phyloP scores from a whole-genome alignment of 371 early-diverging fungal genomes.

The Nosema bombycis region DNA sequence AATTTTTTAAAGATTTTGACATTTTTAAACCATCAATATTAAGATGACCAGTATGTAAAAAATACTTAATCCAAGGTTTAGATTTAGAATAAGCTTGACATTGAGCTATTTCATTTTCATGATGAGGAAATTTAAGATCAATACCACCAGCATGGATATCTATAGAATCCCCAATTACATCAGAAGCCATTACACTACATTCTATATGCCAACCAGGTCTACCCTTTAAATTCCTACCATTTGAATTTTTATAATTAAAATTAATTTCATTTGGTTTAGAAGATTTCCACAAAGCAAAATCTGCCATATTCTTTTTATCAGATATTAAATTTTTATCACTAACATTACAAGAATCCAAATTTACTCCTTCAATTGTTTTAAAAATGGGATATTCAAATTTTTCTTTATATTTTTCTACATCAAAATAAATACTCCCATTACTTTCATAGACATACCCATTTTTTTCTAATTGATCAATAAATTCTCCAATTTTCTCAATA shows the following conservation, averaged over 20 bases:
- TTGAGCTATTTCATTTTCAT: constrained; percentile 97
- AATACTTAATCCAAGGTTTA: constrained; percentile 91
- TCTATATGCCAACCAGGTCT: constrained; percentile 99
- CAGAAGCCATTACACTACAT: constrained; percentile 95
- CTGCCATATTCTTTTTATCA: constrained; percentile 70
- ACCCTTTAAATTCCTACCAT: constrained; percentile 57
- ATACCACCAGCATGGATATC: constrained; percentile 97
- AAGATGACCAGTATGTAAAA: constrained; percentile 92
- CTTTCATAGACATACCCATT: constrained; percentile 83
- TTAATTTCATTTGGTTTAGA: constrained; percentile 89
- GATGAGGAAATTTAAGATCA: constrained; percentile 97
- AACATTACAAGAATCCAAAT: constrained; percentile 8
- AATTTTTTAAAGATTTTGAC: constrained; percentile 98
- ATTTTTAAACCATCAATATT: constrained; percentile 95
- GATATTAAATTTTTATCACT: constrained; percentile 67
- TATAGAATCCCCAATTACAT: constrained; percentile 76
- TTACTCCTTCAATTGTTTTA: constrained; percentile 28
- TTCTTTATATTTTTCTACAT: constrained; percentile 77
- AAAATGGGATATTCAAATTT: constrained; percentile 64
- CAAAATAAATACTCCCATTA: constrained; percentile 94
- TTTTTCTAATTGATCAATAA: constrained; percentile 78
- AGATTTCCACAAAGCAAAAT: constrained; percentile 97
- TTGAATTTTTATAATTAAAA: constrained; percentile 87
- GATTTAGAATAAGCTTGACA: constrained; percentile 74
- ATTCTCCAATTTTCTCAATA: constrained; percentile 82